Base-by-base conservation (phyloP, 2,329 filamentous ascomycete genomes). In the Penicillium vulpinum region DNA sequence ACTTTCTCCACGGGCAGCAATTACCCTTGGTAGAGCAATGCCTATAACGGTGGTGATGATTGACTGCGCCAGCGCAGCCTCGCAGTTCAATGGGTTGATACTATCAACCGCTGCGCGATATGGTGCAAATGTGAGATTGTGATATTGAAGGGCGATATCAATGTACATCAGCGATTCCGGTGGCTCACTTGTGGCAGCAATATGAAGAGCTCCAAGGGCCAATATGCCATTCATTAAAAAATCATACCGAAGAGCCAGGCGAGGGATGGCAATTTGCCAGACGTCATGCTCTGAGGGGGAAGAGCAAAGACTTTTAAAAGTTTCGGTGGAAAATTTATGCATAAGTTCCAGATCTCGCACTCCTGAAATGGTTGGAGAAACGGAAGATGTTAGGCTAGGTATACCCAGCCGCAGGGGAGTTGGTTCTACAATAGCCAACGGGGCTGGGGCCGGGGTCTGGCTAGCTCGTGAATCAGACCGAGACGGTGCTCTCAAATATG, bases 321-420 rank as follows among this genome's bases (percentile, higher is more conserved):
- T 82, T 18, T 72, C 73, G 0, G 77, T 80, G 2, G 79, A 76
- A 73, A 78, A 83, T 28, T 77, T 77, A 59, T 83, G 80, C 78
- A 83, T 81, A 43, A 83, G 64, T 57, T 82, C 80, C 9, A 83
- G 71, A 55, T 81, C 80, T 4, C 70, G 69, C 13, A 72, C 61
- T 11, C 62, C 60, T 24, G 67, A 65, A 38, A 58, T 56, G 18
- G 56, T 41, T 13, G 62, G 56, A 21, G 60, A 56, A 24, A 54
- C 59, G n/a, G 56, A 61, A 31, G 59, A 53, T n/a, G 48, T 28
- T 24, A 62, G 60, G 22, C 60, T 65, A 45, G 60, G 56, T 15
- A 62, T 59, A 24, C 58, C 59, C 5, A 57, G 41, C 24, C 59
- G 59, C 7, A 56, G 56, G 10, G 60, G 51, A 13, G 43, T 54